A percentile compares a stretch with the other conserved stretches of the same genome.
Evolutionary conservation across 306 rosid genomes (phyloP).

Genomic region (Aeschynomene evenia): DNA sequence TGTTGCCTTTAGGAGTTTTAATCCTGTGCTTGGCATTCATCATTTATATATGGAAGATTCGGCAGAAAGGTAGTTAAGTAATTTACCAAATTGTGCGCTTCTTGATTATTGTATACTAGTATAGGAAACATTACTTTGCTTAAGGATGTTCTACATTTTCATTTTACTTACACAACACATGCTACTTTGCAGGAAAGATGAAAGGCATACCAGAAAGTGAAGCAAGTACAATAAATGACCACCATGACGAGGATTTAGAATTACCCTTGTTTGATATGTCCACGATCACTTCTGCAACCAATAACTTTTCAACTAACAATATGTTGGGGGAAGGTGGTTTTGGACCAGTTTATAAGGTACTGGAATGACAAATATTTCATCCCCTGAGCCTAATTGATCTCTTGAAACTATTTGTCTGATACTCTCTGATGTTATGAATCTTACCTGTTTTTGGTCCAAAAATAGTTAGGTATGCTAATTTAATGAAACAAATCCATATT

Average conservation of each 20-base stretch:
- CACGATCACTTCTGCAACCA: conserved; percentile 33
- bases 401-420: too few species aligned
- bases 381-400: neutral
- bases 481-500: neutral
- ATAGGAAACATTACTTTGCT: too few species aligned
- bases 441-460: neutral
- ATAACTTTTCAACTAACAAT: conserved; percentile 27
- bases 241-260: conserved; percentile 33
- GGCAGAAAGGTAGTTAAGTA: neutral
- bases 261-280: conserved; percentile 40
- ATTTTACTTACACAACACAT: too few species aligned
- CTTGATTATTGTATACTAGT: neutral
- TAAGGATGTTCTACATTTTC: neutral
- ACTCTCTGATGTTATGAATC: neutral
- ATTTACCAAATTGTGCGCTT: too few species aligned
- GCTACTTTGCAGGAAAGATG: too few species aligned
- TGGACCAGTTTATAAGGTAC: conserved; percentile 40
- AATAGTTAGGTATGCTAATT: neutral
- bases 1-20: neutral
- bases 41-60: neutral
- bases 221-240: neutral
- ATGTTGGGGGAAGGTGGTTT: conserved; percentile 37
- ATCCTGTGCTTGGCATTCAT: neutral
- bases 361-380: neutral
- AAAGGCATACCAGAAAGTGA: too few species aligned